phyloP scores from a whole-genome alignment of 2,329 filamentous ascomycete species.

The Penicillium sp. region DNA sequence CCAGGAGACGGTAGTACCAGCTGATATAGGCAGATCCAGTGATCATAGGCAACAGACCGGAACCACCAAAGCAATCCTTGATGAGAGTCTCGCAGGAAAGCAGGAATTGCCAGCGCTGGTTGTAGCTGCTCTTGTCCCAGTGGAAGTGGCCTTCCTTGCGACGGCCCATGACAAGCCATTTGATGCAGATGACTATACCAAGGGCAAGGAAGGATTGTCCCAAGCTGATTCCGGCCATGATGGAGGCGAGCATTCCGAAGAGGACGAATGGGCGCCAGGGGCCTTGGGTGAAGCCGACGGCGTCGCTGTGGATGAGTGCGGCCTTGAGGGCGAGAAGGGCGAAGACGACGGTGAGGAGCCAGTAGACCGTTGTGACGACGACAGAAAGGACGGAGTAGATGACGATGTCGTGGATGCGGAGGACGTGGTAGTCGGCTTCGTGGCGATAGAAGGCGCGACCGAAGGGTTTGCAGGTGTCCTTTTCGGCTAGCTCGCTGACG shows the following conservation, averaged over 20 bases:
- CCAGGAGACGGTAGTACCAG: constrained; percentile 53
- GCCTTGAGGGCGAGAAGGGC: constrained; percentile 46
- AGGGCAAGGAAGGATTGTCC: constrained; percentile 46
- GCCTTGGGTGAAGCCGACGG: constrained; percentile 17
- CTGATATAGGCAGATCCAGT: constrained; percentile 53
- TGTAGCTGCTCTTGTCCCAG: constrained; percentile 57
- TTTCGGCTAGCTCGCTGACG: constrained; percentile 1
- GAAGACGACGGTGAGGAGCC: constrained; percentile 47
- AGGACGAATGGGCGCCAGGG: constrained; percentile 43
- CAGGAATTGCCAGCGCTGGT: constrained; percentile 57
- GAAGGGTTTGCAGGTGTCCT: constrained; percentile 46
- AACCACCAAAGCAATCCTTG: constrained; percentile 49
- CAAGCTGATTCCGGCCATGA: constrained; percentile 36
- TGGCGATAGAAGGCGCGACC: constrained; percentile 55
- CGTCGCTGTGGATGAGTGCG: constrained; percentile 26
- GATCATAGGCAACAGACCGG: constrained; percentile 52
- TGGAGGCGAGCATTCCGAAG: constrained; percentile 20
- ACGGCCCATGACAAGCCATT: constrained; percentile 53
- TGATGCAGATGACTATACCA: constrained; percentile 45
- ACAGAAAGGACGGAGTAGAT: constrained; percentile 49
- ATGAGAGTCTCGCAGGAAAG: constrained; percentile 52
- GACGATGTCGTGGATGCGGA: constrained; percentile 49
- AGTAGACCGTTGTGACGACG: constrained; percentile 49
- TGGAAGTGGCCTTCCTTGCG: constrained; percentile 53
- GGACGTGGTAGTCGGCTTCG: constrained; percentile 50